These are phyloP conservation scores for Annulohypoxylon truncatum DNA, from an alignment of 2,329 filamentous ascomycete genomes.

Conservation along the genomic window DNA sequence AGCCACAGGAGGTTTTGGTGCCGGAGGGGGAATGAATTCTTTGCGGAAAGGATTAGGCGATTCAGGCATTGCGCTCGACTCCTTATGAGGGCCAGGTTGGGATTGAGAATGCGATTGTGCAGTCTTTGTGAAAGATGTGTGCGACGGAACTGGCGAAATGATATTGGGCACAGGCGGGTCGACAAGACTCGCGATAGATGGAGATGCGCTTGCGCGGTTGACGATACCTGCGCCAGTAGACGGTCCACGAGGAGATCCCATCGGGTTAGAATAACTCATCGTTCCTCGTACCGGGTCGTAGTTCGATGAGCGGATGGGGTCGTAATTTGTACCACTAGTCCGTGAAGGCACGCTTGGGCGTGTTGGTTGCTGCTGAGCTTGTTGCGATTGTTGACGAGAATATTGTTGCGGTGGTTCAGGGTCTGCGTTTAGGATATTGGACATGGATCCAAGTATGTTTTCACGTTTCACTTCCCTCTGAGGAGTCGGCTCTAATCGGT, in stretches of 20 bases:
- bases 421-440: slow-evolving; percentile 67
- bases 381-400: slow-evolving; percentile 59
- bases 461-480: slow-evolving; percentile 65
- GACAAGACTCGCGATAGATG: slow-evolving; percentile 90
- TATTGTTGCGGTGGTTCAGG: slow-evolving; percentile 57
- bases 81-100: slow-evolving; percentile 49
- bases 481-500: slow-evolving; percentile 49
- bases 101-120: slow-evolving; percentile 47
- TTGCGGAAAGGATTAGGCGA: slow-evolving; percentile 57
- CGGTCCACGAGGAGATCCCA: slow-evolving; percentile 64
- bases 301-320: slow-evolving; percentile 84
- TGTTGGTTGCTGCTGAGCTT: slow-evolving; percentile 59
- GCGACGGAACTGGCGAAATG: slow-evolving; percentile 55
- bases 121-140: slow-evolving; percentile 51
- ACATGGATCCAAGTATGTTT: slow-evolving; percentile 63
- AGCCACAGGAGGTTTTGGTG: slow-evolving; percentile 45
- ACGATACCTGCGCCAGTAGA: slow-evolving; percentile 50
- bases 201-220: slow-evolving; percentile 86
- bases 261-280: slow-evolving; percentile 62
- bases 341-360: slow-evolving; percentile 59
- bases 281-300: slow-evolving; percentile 74
- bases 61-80: slow-evolving; percentile 55
- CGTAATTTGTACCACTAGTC: slow-evolving; percentile 85
- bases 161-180: slow-evolving; percentile 69
- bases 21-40: slow-evolving; percentile 53